Evolutionary conservation across 2,329 filamentous ascomycete genomes (phyloP).

Genomic region (Hymenoscyphus salicellus): DNA sequence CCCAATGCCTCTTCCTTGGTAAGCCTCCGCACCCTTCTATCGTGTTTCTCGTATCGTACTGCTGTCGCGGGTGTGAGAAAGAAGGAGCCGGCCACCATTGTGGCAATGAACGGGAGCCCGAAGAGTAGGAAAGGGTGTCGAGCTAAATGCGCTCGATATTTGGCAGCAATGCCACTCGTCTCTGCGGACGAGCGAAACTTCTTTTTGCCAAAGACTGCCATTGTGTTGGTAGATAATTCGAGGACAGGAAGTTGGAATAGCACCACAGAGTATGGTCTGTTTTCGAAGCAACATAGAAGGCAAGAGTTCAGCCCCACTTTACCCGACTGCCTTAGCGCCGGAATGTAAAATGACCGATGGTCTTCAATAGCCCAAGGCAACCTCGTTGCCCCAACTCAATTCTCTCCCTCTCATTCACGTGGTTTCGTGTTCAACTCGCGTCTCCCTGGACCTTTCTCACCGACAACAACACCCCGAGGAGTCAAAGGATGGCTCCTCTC

Average conservation of each 20-base stretch:
- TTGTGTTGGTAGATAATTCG: conserved; percentile 29
- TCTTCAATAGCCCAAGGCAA: neutral
- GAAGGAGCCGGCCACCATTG: conserved; percentile 91
- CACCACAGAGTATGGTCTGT: too few relatives aligned
- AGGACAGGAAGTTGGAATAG: too few relatives aligned
- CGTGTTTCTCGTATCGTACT: conserved; percentile 87
- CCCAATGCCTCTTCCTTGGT: conserved; percentile 83
- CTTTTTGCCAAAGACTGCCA: conserved; percentile 66
- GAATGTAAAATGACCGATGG: too few relatives aligned
- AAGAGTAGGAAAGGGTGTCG: conserved; percentile 88
- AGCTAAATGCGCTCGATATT: conserved; percentile 72
- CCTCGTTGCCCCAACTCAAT: neutral
- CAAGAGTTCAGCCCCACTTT: too few relatives aligned
- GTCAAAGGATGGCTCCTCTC: conserved; percentile 23
- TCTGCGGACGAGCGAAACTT: conserved; percentile 68
- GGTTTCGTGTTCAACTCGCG: conserved; percentile 18
- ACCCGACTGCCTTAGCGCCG: too few relatives aligned
- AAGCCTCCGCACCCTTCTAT: conserved; percentile 82
- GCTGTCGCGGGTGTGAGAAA: conserved; percentile 92
- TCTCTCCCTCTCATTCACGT: conserved; percentile 19
- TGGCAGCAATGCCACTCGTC: conserved; percentile 65
- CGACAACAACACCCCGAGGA: conserved; percentile 5
- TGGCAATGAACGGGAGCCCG: conserved; percentile 84
- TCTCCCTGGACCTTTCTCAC: conserved; percentile 2
- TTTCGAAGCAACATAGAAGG: too few relatives aligned